Percentiles rank a stretch among this genome's conserved stretches.
Conservation (phyloP, 805 yeast species). For the Metschnikowia baotianmanensis region DNA sequence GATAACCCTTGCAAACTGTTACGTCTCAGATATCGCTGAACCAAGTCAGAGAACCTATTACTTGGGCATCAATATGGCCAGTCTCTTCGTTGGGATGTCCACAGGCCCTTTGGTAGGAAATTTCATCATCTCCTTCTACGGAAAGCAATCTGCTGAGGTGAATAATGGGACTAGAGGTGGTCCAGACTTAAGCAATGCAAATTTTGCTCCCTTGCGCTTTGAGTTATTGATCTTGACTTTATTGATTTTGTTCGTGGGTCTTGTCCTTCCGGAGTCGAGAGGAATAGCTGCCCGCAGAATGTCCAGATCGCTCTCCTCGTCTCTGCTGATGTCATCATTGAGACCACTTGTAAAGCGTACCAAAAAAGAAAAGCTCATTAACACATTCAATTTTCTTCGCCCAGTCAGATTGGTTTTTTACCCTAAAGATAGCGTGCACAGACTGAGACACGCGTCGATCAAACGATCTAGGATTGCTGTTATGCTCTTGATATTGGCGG, state of each 20-base stretch:
- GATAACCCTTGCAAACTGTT: slow-evolving; percentile 61
- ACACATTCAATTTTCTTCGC: slow-evolving; percentile 26
- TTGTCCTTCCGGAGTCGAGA: slow-evolving; percentile 62
- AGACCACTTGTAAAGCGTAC: not conserved
- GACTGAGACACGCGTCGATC: slow-evolving; percentile 19
- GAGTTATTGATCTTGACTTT: slow-evolving; percentile 34
- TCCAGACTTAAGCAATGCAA: slow-evolving; percentile 22
- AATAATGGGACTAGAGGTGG: slow-evolving; percentile 7
- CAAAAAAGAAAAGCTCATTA: not conserved
- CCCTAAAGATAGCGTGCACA: slow-evolving; percentile 35
- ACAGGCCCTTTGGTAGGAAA: slow-evolving; percentile 61
- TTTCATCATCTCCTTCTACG: slow-evolving; percentile 12
- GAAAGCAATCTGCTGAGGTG: not conserved
- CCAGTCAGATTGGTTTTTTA: slow-evolving; percentile 58
- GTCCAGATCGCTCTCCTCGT: slow-evolving; percentile 43
- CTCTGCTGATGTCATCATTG: slow-evolving; percentile 16
- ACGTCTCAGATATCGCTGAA: slow-evolving; percentile 70
- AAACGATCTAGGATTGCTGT: slow-evolving; percentile 35
- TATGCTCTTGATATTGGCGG: slow-evolving; percentile 47
- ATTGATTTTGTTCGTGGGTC: slow-evolving; percentile 24
- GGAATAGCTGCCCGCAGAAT: slow-evolving; percentile 50
- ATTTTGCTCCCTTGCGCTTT: slow-evolving; percentile 32
- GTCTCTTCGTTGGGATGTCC: slow-evolving; percentile 58
- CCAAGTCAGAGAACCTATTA: slow-evolving; percentile 55
- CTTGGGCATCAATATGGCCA: slow-evolving; percentile 59